These are phyloP conservation scores for Sporothrix dimorphospora DNA, from an alignment of 2,329 filamentous ascomycete genomes.

Conservation along the genomic window DNA sequence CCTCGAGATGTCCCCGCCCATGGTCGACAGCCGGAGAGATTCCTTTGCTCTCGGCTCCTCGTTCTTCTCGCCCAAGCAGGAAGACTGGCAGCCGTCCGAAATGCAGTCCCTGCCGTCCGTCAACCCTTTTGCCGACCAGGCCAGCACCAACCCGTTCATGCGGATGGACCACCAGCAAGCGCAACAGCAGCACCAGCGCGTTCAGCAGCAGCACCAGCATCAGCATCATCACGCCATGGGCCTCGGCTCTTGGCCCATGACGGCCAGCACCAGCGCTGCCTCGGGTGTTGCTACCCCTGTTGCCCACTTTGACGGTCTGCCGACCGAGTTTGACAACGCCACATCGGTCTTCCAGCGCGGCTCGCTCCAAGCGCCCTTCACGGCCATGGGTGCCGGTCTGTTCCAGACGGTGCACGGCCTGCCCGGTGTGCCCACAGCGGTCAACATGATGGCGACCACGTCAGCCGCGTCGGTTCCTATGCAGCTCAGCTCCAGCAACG, in stretches of 20 bases:
- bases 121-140: conserved; percentile 63
- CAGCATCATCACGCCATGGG: conserved; percentile 45
- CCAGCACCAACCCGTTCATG: conserved; percentile 68
- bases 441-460: conserved; percentile 8
- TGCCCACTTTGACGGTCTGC: conserved; percentile 67
- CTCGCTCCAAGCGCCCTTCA: conserved; percentile 57
- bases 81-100: conserved; percentile 66
- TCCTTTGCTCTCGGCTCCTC: conserved; percentile 62
- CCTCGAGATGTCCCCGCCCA: conserved; percentile 65
- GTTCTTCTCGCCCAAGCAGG: conserved; percentile 67
- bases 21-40: conserved; percentile 65
- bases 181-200: conserved; percentile 33
- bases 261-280: conserved; percentile 46
- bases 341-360: conserved; percentile 56
- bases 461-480: conserved; percentile 30
- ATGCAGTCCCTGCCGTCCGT: conserved; percentile 67
- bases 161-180: conserved; percentile 58
- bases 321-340: conserved; percentile 58
- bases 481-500: conserved; percentile 43
- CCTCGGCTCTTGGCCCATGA: conserved; percentile 61
- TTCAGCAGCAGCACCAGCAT: conserved; percentile 43
- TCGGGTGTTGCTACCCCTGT: conserved; percentile 77
- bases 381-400: conserved; percentile 55
- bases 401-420: conserved; percentile 48
- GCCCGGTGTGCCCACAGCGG: conserved; percentile 55